These are phyloP conservation scores for Corymbia citriodora DNA, from an alignment of 441 rosid species.

Conservation along the genomic window DNA sequence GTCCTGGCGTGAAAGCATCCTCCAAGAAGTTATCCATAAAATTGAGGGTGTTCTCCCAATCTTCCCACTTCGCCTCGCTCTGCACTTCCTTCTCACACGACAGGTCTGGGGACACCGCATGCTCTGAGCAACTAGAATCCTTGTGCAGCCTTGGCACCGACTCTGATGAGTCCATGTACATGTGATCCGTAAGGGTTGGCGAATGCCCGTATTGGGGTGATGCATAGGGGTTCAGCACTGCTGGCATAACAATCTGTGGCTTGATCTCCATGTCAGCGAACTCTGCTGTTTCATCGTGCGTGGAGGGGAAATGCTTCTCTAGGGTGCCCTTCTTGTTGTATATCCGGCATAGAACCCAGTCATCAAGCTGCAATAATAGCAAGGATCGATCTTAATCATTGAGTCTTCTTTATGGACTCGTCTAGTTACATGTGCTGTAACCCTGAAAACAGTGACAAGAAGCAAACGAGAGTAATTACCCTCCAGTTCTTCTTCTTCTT, in stretches of 20 bases:
- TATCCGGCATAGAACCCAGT: conserved; percentile 1
- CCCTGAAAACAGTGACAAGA: background rate
- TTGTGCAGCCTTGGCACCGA: background rate
- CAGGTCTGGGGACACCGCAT: background rate
- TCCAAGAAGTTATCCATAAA: background rate
- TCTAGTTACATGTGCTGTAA: background rate
- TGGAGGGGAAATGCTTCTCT: background rate
- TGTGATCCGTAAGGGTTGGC: background rate
- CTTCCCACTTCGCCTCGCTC: background rate
- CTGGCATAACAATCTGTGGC: background rate
- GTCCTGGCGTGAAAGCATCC: background rate
- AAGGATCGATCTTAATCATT: background rate
- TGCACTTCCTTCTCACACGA: background rate
- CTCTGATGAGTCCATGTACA: background rate
- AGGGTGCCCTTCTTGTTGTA: background rate
- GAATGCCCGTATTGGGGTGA: background rate
- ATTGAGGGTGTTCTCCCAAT: background rate
- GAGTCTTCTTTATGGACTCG: background rate
- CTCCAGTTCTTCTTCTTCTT: background rate
- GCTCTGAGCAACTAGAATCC: background rate
- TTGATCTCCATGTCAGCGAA: background rate
- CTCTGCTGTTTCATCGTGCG: background rate
- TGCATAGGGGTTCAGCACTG: background rate
- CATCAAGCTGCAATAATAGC: background rate
- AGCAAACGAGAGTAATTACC: background rate